A percentile compares a stretch with the other conserved stretches of the same genome.
These are phyloP conservation scores for Apiospora hydei DNA, from an alignment of 2,329 filamentous ascomycete species.

Conservation along the genomic window DNA sequence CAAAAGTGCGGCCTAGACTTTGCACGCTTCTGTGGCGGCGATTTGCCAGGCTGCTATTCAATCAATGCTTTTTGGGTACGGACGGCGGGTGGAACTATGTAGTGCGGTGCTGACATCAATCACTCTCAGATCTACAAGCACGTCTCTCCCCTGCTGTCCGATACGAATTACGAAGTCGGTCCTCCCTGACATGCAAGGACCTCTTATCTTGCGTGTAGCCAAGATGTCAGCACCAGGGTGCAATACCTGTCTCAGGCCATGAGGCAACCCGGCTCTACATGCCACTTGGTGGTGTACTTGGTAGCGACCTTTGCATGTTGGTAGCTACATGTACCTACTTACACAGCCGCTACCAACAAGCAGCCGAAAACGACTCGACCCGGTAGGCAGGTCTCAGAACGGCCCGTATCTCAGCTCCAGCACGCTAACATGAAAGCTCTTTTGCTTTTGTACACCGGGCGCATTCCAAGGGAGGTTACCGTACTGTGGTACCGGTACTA, in stretches of 20 bases:
- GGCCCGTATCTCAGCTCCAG: constrained; percentile 11
- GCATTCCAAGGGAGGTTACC: not conserved
- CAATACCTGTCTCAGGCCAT: constrained; percentile 10
- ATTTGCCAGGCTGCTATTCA: not conserved
- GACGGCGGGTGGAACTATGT: not conserved
- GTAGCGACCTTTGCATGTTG: no score
- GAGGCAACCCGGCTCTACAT: constrained; percentile 6
- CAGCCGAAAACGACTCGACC: constrained; percentile 9
- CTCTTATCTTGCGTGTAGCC: constrained; percentile 14
- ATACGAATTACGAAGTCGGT: not conserved
- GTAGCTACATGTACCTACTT: not conserved
- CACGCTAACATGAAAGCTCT: not conserved
- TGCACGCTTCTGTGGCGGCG: not conserved
- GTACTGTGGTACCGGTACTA: not conserved
- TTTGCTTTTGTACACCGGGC: not conserved
- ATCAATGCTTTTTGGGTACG: no score
- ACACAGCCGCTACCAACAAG: not conserved
- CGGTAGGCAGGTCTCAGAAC: constrained; percentile 12
- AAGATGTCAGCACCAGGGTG: not conserved
- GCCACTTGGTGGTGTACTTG: not conserved
- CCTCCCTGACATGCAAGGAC: not conserved
- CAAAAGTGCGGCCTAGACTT: not conserved
- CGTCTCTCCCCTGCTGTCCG: not conserved
- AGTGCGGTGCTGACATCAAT: not conserved
- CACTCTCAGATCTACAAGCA: not conserved